Conservation (phyloP, 805 yeast species). For the Wickerhamomyces strasburgensis region DNA sequence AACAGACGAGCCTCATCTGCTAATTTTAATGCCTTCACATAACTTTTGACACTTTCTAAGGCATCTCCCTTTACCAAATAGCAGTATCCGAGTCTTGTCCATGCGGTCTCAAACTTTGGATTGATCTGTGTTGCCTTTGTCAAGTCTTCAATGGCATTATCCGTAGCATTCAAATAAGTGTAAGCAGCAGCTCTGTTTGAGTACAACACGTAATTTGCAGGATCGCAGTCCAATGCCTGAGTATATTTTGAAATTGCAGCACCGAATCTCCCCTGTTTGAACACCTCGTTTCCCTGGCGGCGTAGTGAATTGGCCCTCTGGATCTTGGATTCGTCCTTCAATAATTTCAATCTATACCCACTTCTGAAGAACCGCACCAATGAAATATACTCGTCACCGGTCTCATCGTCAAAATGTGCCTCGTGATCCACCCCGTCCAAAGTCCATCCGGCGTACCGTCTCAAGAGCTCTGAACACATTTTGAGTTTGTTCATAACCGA, state of each 20-base stretch:
- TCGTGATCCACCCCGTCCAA: slow-evolving; percentile 7
- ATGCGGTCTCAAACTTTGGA: slow-evolving; percentile 34
- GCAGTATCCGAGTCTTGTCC: slow-evolving; percentile 34
- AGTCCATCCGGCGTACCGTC: slow-evolving; percentile 13
- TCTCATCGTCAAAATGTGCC: slow-evolving; percentile 11
- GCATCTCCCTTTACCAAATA: slow-evolving; percentile 33
- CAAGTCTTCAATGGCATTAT: slow-evolving; percentile 34
- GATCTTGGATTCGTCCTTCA: slow-evolving; percentile 3
- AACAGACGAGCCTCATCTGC: slow-evolving; percentile 12
- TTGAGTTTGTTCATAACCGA: slow-evolving; percentile 5
- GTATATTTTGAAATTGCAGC: slow-evolving; percentile 34
- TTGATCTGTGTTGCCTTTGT: slow-evolving; percentile 27
- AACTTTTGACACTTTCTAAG: slow-evolving; percentile 30
- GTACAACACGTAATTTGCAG: slow-evolving; percentile 29
- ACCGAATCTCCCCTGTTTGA: slow-evolving; percentile 15
- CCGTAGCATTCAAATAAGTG: slow-evolving; percentile 30
- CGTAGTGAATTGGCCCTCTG: slow-evolving; percentile 12
- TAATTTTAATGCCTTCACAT: slow-evolving; percentile 30
- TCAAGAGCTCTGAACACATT: slow-evolving; percentile 6
- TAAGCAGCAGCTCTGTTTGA: slow-evolving; percentile 39
- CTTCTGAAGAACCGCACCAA: slow-evolving; percentile 13
- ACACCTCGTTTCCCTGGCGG: slow-evolving; percentile 15
- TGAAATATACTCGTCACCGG: slow-evolving; percentile 15
- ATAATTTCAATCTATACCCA: slow-evolving; percentile 5
- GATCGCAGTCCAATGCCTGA: slow-evolving; percentile 30